Base-by-base conservation (phyloP, 2,329 filamentous ascomycete genomes). In the Curvularia verruculosa region DNA sequence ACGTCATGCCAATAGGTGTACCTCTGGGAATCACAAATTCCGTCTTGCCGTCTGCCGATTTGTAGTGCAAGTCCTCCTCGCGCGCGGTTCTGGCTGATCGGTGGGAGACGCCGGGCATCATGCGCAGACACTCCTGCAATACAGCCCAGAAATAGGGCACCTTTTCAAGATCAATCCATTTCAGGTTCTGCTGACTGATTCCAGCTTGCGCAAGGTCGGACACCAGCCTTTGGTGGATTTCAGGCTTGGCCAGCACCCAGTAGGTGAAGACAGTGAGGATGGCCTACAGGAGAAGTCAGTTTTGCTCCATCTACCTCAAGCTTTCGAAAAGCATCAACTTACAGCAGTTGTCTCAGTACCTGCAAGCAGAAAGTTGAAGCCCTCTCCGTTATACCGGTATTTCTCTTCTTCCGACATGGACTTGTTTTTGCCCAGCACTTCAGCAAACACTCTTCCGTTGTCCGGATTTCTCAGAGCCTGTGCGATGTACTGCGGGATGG, bases 41-140 rank as follows among this genome's bases (percentile, higher is more conserved):
- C 3, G 49, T 52, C 47, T 63, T 63, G 23, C 59, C 64, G 23
- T 68, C 63, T 9, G 62, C 59, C 18, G 60, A 67, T 21, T 58
- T 56, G 41, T 68, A 63, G 45, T 61, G 52, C 39, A 70, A 41
- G 48, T 69, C 61, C 56, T 69, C 58, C 34, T 61, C 49, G 6
- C 63, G 60, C 41, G 66, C 60, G 46, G 66, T 64, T 50, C 63
- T 51, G 34, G 64, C 60, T 18, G 60, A 61, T 13, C 64, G 41
- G 56, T 70, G 66, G 5, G 66, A 66, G 46, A 64, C 68, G 50
- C 63, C 75, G 45, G 61, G 72, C 67, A 63, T 74, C 63, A 75
- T 61, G n/a, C 75, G 71, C 24, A 76, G 59, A 41, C 68, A 74
- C 58, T 77, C 75, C 34, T 67, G 61, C n/a, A 77, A 49, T 2